These are phyloP conservation scores for Primulina tabacum DNA, from an alignment of 257 asterid genomes.

Conservation along the genomic window DNA sequence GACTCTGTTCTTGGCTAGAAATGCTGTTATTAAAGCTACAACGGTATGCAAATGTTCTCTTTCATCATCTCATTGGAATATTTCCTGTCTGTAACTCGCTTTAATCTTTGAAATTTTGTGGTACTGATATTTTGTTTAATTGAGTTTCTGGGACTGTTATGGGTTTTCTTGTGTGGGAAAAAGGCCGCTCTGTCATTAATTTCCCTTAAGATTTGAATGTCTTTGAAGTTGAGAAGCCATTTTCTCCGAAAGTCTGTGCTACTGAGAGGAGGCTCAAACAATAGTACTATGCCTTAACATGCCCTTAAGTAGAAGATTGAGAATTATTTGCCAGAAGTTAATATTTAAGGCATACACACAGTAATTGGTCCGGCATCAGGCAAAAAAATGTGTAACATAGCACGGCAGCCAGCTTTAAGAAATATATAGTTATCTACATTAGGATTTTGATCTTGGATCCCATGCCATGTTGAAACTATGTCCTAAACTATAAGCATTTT, in stretches of 20 bases:
- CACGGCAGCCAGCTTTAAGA: not conserved
- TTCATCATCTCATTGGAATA: not conserved
- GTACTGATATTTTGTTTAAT: too few relatives aligned
- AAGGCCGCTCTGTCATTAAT: not conserved
- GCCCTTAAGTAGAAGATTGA: too few relatives aligned
- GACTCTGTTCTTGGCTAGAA: conserved; percentile 32
- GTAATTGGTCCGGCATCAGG: too few relatives aligned
- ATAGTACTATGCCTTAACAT: too few relatives aligned
- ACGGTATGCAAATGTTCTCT: conserved; percentile 4
- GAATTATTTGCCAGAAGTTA: too few relatives aligned
- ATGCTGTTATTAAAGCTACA: conserved; percentile 29
- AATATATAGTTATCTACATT: too few relatives aligned
- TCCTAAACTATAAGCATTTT: not conserved
- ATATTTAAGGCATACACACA: too few relatives aligned
- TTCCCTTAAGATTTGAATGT: not conserved
- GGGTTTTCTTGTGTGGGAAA: not conserved
- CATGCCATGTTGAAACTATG: not conserved
- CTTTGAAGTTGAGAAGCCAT: not conserved
- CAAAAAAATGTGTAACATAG: too few relatives aligned
- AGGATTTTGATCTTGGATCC: not conserved
- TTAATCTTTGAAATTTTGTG: too few relatives aligned
- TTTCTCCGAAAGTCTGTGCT: not conserved
- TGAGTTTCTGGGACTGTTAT: not conserved
- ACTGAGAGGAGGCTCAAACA: not conserved
- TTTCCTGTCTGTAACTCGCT: not conserved